Evolutionary conservation across 2,329 filamentous ascomycete species (phyloP).

Genomic region (Paramyrothecium sp.): DNA sequence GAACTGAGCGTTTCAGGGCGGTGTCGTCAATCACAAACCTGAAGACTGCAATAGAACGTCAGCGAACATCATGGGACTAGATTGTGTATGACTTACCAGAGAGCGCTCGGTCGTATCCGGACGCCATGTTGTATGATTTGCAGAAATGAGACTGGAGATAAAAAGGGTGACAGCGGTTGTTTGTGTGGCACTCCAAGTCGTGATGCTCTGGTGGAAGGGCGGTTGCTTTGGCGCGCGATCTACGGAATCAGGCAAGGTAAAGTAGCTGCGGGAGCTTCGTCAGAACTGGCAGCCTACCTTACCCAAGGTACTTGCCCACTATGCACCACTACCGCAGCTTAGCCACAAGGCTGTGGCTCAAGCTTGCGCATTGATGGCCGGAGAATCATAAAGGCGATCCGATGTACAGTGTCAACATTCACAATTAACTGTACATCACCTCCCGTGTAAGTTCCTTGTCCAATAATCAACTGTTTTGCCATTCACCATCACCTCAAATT

Average conservation of each 20-base stretch:
- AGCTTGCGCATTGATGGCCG: conserved; percentile 12
- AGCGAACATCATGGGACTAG: conserved; percentile 35
- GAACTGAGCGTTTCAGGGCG: conserved; percentile 16
- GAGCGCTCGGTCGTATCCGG: conserved; percentile 97
- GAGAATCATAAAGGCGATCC: conserved; percentile 26
- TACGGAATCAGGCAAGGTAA: conserved; percentile 15
- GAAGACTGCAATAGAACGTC: conserved; percentile 67
- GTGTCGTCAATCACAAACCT: conserved; percentile 53
- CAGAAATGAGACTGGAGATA: not conserved
- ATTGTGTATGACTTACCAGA: conserved; percentile 70
- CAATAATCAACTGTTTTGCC: too few species aligned
- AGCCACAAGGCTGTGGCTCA: conserved; percentile 3
- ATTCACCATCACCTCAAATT: too few species aligned
- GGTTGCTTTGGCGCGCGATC: conserved; percentile 5
- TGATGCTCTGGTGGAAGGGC: not conserved
- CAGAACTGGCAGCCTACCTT: conserved; percentile 36
- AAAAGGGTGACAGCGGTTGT: not conserved
- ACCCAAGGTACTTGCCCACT: conserved; percentile 16
- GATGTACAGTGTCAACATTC: conserved; percentile 6
- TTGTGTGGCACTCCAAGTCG: conserved; percentile 1
- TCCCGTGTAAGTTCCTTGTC: too few species aligned
- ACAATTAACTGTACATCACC: too few species aligned
- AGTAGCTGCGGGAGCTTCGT: conserved; percentile 32
- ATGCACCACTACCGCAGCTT: conserved; percentile 29
- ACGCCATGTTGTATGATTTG: conserved; percentile 61